Evolutionary conservation across 805 yeast genomes (phyloP).

Genomic region (Wickerhamiella sorbophila): DNA sequence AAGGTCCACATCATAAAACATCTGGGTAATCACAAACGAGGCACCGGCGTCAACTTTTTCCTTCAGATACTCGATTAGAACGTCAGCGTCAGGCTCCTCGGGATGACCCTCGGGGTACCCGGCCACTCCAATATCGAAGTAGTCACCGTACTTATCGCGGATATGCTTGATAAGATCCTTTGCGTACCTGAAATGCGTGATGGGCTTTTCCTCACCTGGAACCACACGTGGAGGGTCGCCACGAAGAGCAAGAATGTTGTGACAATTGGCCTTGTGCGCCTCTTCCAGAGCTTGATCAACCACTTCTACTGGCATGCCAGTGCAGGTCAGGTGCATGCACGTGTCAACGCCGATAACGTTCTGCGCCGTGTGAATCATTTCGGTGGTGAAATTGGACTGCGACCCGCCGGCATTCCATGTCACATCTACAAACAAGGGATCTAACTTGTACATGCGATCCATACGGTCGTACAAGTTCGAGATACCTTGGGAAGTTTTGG

Average conservation of each 20-base stretch:
- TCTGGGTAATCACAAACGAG: conserved; percentile 83
- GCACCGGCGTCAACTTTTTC: conserved; percentile 93
- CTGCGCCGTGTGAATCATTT: conserved; percentile 82
- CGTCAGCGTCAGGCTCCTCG: conserved; percentile 50
- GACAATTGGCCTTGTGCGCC: conserved; percentile 87
- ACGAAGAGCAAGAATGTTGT: conserved; percentile 81
- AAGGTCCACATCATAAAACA: conserved; percentile 87
- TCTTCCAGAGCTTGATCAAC: conserved; percentile 74
- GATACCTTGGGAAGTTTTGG: conserved; percentile 93
- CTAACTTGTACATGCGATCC: conserved; percentile 90
- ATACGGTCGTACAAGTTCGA: conserved; percentile 91
- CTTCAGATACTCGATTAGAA: conserved; percentile 49
- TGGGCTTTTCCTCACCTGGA: conserved; percentile 35
- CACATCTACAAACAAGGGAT: conserved; percentile 85
- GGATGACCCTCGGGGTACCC: conserved; percentile 98
- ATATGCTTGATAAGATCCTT: conserved; percentile 73
- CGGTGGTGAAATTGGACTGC: conserved; percentile 67
- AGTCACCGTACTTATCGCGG: conserved; percentile 61
- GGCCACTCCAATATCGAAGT: conserved; percentile 91
- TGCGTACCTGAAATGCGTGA: conserved; percentile 51
- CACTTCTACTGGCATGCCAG: conserved; percentile 72
- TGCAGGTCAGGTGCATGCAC: conserved; percentile 96
- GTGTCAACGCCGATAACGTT: conserved; percentile 85
- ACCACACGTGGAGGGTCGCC: conserved; percentile 81
- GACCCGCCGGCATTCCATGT: conserved; percentile 99